Conservation (phyloP, 129 eudicot genomes). For the Artemisia tridentata region DNA sequence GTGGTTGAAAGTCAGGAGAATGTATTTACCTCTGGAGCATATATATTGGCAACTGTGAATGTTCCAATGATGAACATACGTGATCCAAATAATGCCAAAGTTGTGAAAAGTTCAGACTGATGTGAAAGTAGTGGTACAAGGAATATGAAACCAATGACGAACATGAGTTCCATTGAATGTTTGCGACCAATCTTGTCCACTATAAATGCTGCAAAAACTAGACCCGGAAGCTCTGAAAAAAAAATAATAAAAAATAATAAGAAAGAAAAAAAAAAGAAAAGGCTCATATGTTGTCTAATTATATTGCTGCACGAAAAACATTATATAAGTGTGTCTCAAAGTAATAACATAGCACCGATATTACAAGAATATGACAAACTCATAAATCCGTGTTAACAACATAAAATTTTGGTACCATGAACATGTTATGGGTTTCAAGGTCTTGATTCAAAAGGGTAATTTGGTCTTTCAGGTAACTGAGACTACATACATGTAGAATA, state of each 20-base stretch:
- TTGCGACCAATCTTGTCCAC: slow-evolving; percentile 69
- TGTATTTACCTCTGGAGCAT: slow-evolving; percentile 65
- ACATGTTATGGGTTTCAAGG: too few species aligned
- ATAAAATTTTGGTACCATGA: too few species aligned
- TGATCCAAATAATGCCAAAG: slow-evolving; percentile 56
- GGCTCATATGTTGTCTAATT: neutral
- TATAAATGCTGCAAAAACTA: slow-evolving; percentile 44
- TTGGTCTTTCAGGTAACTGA: too few species aligned
- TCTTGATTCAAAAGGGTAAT: too few species aligned
- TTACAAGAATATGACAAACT: neutral
- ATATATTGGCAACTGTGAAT: slow-evolving; percentile 49
- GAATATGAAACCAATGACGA: slow-evolving; percentile 43
- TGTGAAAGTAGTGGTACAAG: slow-evolving; percentile 52
- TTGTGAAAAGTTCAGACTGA: slow-evolving; percentile 39
- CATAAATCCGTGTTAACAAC: neutral
- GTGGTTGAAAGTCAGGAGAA: neutral
- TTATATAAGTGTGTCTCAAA: too few species aligned
- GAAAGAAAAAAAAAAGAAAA: too few species aligned
- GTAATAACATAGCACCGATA: too few species aligned
- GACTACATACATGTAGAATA: too few species aligned
- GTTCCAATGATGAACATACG: slow-evolving; percentile 71
- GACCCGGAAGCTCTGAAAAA: slow-evolving; percentile 62
- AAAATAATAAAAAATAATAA: too few species aligned
- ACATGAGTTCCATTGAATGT: slow-evolving; percentile 59
- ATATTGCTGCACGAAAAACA: too few species aligned